Evolutionary conservation across 1,284 basidiomycete genomes (phyloP).

Genomic region (Singerocomus rubriflavus): DNA sequence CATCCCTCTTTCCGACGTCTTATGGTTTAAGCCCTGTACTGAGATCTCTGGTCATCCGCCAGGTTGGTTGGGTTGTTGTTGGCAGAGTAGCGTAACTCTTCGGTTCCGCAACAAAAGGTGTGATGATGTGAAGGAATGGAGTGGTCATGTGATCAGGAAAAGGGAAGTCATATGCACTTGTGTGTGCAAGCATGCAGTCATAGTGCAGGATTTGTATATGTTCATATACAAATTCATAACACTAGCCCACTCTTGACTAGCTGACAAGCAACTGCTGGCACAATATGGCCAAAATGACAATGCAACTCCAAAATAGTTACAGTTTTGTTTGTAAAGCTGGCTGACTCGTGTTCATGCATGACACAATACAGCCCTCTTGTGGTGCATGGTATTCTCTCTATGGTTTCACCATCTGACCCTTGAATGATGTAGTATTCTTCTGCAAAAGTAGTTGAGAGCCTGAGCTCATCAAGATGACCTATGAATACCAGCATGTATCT

Average conservation of each 20-base stretch:
- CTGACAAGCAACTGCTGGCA: rapidly evolving
- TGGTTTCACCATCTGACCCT: not conserved
- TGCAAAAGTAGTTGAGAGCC: not conserved
- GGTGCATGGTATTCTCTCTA: not conserved
- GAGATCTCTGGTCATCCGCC: too few species aligned
- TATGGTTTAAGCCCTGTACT: too few species aligned
- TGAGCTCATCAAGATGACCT: not conserved
- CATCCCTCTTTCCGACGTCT: too few species aligned
- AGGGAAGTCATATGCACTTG: too few species aligned
- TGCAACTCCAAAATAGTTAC: not conserved
- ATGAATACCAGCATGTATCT: not conserved
- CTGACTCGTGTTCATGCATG: not conserved
- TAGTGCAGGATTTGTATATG: too few species aligned
- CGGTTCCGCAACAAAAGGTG: too few species aligned
- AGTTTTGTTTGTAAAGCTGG: not conserved
- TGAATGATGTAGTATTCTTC: not conserved
- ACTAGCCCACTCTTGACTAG: not conserved
- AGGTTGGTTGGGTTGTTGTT: too few species aligned
- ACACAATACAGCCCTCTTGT: not conserved
- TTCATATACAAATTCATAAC: too few species aligned
- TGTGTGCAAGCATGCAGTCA: too few species aligned
- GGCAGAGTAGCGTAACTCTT: too few species aligned
- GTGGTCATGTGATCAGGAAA: too few species aligned
- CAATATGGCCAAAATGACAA: not conserved
- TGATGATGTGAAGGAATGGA: too few species aligned